phyloP scores from a whole-genome alignment of 192 early-diverging fungal species.

The Chytriomyces confervae region DNA sequence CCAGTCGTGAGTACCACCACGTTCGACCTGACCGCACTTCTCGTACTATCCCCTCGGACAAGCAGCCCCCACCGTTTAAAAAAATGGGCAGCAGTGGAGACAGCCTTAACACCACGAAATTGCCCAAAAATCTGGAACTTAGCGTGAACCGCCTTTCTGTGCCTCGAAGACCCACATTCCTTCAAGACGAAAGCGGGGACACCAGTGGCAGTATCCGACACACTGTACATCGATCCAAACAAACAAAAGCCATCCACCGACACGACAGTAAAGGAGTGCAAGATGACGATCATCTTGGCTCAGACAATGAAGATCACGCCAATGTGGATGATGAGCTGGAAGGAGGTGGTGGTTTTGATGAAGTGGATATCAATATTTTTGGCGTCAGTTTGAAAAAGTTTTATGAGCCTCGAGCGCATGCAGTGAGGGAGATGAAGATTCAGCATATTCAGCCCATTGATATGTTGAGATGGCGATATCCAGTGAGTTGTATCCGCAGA shows the following conservation, averaged over 20 bases:
- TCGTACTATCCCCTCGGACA: neutral
- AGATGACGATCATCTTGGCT: constrained; percentile 4
- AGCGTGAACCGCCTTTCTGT: constrained; percentile 31
- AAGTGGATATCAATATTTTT: constrained; percentile 46
- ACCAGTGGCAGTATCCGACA: neutral
- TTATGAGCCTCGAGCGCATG: constrained; percentile 48
- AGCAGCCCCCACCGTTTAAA: neutral
- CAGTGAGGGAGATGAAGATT: constrained; percentile 37
- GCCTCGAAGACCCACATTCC: neutral
- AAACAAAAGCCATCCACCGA: constrained; percentile 19
- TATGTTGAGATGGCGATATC: constrained; percentile 38
- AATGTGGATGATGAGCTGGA: neutral
- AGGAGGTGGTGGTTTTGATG: neutral
- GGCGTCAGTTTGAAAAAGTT: constrained; percentile 52
- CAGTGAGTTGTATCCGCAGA: constrained; percentile 38
- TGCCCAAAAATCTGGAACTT: constrained; percentile 25
- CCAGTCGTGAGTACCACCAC: too few relatives aligned
- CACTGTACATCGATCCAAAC: neutral
- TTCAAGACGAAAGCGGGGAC: constrained; percentile 12
- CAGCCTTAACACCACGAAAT: neutral
- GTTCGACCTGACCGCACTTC: too few relatives aligned
- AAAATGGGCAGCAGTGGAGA: constrained; percentile 21
- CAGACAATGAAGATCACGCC: neutral
- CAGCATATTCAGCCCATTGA: constrained; percentile 10
- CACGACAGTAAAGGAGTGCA: constrained; percentile 23